A percentile compares a stretch with the other conserved stretches of the same genome.
These are phyloP conservation scores for Nakazawaea anatomiae DNA, from an alignment of 805 yeast genomes.

Conservation along the genomic window DNA sequence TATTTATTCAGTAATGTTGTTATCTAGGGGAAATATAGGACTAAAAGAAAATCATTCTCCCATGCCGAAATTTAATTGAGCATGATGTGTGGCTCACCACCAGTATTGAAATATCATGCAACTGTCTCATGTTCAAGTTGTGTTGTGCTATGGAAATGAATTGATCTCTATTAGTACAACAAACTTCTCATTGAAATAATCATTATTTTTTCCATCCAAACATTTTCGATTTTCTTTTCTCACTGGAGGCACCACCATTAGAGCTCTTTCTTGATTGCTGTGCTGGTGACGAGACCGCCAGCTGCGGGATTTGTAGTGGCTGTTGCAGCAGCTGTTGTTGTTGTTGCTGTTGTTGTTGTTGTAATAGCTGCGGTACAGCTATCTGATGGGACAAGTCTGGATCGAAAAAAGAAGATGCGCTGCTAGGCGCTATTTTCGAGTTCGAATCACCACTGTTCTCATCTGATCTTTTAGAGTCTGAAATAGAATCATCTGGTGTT, in stretches of 20 bases:
- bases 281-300: background rate
- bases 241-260: background rate
- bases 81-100: too few relatives aligned
- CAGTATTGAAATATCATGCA: too few relatives aligned
- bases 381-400: background rate
- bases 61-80: too few relatives aligned
- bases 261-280: background rate
- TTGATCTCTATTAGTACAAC: too few relatives aligned
- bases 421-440: background rate
- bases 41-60: background rate
- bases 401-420: background rate
- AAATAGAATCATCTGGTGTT: background rate
- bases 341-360: too few relatives aligned
- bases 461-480: background rate
- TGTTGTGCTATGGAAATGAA: too few relatives aligned
- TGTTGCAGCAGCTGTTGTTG: background rate
- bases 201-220: constrained; percentile 8
- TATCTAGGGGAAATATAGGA: background rate
- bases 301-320: background rate
- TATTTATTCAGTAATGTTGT: constrained; percentile 71
- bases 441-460: background rate
- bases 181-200: too few relatives aligned
- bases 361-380: background rate
- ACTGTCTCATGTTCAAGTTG: too few relatives aligned
- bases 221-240: constrained; percentile 3